A percentile compares a stretch with the other conserved stretches of the same genome.
These are phyloP conservation scores for Vitis hybrid DNA, from an alignment of 177 flowering plant species.

Conservation along the genomic window DNA sequence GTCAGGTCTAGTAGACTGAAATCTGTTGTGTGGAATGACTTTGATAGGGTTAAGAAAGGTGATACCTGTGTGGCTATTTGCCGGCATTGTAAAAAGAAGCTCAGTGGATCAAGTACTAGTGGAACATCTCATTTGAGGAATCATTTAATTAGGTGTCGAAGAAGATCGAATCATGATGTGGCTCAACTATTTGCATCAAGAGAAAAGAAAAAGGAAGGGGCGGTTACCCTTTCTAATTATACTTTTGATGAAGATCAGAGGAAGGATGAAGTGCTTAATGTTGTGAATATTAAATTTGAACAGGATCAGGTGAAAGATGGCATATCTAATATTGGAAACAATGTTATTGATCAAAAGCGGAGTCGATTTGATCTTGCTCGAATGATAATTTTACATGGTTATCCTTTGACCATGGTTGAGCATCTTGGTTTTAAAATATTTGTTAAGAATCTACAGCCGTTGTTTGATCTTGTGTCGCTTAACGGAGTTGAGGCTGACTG, in stretches of 20 bases:
- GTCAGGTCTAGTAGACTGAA: conserved; percentile 44
- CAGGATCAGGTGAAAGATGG: conserved; percentile 34
- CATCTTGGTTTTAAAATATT: conserved; percentile 53
- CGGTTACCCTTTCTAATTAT: conserved; percentile 23
- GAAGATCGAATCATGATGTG: conserved; percentile 40
- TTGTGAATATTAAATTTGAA: conserved; percentile 34
- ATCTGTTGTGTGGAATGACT: conserved; percentile 74
- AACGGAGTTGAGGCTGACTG: conserved; percentile 49
- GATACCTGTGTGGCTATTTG: conserved; percentile 53
- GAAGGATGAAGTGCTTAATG: conserved; percentile 34
- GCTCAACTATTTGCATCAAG: conserved; percentile 30
- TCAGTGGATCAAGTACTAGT: conserved; percentile 70
- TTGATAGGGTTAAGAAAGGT: conserved; percentile 58
- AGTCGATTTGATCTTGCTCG: conserved; percentile 58
- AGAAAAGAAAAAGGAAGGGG: conserved; percentile 39
- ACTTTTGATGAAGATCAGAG: conserved; percentile 32
- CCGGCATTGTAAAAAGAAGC: conserved; percentile 62
- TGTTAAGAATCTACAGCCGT: conserved; percentile 52
- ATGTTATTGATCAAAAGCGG: conserved; percentile 41
- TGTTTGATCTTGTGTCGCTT: conserved; percentile 46
- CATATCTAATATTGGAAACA: conserved; percentile 7
- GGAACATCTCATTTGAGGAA: conserved; percentile 72
- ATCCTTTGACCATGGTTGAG: conserved; percentile 57
- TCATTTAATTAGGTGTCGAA: conserved; percentile 60
- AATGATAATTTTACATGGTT: conserved; percentile 61